Evolutionary conservation across 805 yeast genomes (phyloP), one percentile per base, ranked within the genome.

Genomic region (Wickerhamomyces pijperi): DNA sequence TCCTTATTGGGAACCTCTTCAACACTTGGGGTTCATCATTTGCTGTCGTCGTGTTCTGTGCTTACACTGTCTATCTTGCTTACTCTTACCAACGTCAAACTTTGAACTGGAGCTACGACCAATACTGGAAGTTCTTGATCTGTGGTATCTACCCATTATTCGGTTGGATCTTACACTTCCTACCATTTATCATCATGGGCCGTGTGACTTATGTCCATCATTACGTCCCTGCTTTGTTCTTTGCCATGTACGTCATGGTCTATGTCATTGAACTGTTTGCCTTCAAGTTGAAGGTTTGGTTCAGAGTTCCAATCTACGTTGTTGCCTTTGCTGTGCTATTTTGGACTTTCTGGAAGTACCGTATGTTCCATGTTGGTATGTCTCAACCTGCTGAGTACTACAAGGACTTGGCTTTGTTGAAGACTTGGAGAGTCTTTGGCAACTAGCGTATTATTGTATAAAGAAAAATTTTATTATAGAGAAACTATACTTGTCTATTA

Each of bases 131-230:
- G 39, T 65, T 68, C 44, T 47, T 70, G 14, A 64, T 75, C 61
- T 82, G 83, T 32, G 95, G 94, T 39, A 53, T 82, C 28, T 76
- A 83, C 50, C 96, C 97, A 19, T 81, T 88, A 64, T 54, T 84
- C 33, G 95, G 95, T 11, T 90, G 97, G 97, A 69, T 77, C 34
- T 67, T 86, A 52, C 97, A 90, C 61, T 90, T 68, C 61, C 55
- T 83, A 53, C 97, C 98, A 28, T 90, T 90, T 62, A 74, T 82
- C 25, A 62, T 86, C 43, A 90, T 90, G 98, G 87, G 94, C 12
- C 82, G 98, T 67, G 97, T 92, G 41, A 87, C 95, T 2, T 90
- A 92, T 58, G 92, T 90, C 28, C 98, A 90, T 63, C 98, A 90
- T 60, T 90, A 90, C 61, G 74, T 87, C 48, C 98, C 98, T 13